Conservation (phyloP, 2,329 filamentous ascomycete species). For the Fusarium nurragi region DNA sequence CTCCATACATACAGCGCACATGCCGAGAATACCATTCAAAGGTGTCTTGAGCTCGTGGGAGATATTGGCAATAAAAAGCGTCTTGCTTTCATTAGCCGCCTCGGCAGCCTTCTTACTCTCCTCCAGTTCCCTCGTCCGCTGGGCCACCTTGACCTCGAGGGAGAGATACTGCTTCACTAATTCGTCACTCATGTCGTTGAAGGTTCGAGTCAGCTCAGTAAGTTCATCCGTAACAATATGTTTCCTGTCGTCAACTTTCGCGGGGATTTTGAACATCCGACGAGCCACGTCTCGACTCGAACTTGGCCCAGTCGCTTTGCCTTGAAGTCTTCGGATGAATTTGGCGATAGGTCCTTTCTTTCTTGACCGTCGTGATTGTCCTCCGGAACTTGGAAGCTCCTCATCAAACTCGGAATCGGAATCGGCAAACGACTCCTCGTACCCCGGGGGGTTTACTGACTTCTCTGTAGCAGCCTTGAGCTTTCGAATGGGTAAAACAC, state of each 20-base stretch:
- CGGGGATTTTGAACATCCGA: slow-evolving; percentile 82
- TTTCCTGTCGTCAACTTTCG: slow-evolving; percentile 78
- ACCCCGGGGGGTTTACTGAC: slow-evolving; percentile 73
- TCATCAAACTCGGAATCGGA: slow-evolving; percentile 56
- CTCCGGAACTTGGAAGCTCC: slow-evolving; percentile 53
- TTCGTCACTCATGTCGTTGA: slow-evolving; percentile 95
- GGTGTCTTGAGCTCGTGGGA: slow-evolving; percentile 90
- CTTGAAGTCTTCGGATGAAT: slow-evolving; percentile 52
- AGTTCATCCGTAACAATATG: slow-evolving; percentile 84
- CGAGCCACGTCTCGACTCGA: slow-evolving; percentile 54
- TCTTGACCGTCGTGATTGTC: slow-evolving; percentile 56
- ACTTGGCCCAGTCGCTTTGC: slow-evolving; percentile 44
- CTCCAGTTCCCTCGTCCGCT: slow-evolving; percentile 85
- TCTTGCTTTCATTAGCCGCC: slow-evolving; percentile 97
- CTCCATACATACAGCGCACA: slow-evolving; percentile 93
- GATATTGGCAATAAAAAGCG: slow-evolving; percentile 96
- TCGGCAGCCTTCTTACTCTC: slow-evolving; percentile 92
- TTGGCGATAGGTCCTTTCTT: slow-evolving; percentile 54
- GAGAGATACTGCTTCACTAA: slow-evolving; percentile 85
- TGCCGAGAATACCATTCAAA: slow-evolving; percentile 92
- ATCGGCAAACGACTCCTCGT: slow-evolving; percentile 58
- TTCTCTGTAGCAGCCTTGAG: slow-evolving; percentile 79
- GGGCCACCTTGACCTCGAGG: slow-evolving; percentile 83
- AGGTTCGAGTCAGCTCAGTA: slow-evolving; percentile 83
- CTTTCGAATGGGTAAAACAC: slow-evolving; percentile 80